Evolutionary conservation across 805 yeast genomes (phyloP).

Genomic region (Schizosaccharomyces japonicus): DNA sequence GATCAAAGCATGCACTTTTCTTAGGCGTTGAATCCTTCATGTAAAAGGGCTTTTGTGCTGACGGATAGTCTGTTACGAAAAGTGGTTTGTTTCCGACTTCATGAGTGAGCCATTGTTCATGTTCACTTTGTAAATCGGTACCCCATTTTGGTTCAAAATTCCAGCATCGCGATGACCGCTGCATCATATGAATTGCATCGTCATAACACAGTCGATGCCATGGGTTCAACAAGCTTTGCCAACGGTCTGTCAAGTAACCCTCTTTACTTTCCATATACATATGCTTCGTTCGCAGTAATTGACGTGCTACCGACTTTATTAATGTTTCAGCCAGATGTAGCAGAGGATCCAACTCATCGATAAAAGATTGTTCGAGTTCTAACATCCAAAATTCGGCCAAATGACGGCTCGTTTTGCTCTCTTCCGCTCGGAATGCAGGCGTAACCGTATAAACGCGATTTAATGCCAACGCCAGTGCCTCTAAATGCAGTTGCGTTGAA

Average conservation of each 20-base stretch:
- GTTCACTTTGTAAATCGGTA: slow-evolving; percentile 51
- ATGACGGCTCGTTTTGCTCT: slow-evolving; percentile 75
- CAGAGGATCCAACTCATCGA: slow-evolving; percentile 30
- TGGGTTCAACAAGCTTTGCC: slow-evolving; percentile 29
- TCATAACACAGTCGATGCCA: slow-evolving; percentile 60
- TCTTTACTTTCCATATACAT: slow-evolving; percentile 1
- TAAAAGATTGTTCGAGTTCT: slow-evolving; percentile 67
- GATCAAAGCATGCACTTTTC: slow-evolving; percentile 78
- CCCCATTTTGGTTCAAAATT: slow-evolving; percentile 39
- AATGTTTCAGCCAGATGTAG: slow-evolving; percentile 44
- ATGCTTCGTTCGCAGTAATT: neutral
- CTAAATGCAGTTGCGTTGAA: slow-evolving; percentile 77
- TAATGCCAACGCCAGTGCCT: slow-evolving; percentile 49
- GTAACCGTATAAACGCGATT: slow-evolving; percentile 67
- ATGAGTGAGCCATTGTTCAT: slow-evolving; percentile 77
- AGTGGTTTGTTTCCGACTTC: slow-evolving; percentile 44
- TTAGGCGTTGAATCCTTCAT: slow-evolving; percentile 31
- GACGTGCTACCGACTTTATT: slow-evolving; percentile 22
- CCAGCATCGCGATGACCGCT: slow-evolving; percentile 17
- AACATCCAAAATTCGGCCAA: slow-evolving; percentile 93
- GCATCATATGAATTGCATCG: slow-evolving; percentile 41
- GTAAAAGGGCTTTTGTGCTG: slow-evolving; percentile 61
- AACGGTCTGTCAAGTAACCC: slow-evolving; percentile 23
- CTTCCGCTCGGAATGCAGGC: slow-evolving; percentile 88
- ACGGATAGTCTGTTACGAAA: slow-evolving; percentile 76